phyloP scores from a whole-genome alignment of 202 grass and related monocot species.

The Digitaria exilis region DNA sequence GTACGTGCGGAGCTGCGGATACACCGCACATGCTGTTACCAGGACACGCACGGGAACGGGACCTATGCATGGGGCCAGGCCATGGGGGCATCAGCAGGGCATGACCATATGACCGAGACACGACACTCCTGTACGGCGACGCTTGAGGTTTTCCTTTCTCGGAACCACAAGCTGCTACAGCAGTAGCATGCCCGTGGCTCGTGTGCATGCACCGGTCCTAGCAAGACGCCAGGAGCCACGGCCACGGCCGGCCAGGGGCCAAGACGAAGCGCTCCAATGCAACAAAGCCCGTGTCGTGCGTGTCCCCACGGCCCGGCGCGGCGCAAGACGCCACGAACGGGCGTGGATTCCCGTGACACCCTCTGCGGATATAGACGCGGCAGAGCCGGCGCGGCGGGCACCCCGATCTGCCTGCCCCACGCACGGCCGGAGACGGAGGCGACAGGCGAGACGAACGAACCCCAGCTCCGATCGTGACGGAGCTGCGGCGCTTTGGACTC shows the following conservation, averaged over 20 bases:
- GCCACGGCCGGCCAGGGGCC: neutral
- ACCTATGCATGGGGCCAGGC: neutral
- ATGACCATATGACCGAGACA: neutral
- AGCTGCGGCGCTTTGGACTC: neutral
- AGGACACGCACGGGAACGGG: neutral
- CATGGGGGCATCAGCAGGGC: too few relatives aligned
- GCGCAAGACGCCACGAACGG: slow-evolving; percentile 6
- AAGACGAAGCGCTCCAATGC: too few relatives aligned
- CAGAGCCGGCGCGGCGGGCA: neutral
- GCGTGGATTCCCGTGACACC: neutral
- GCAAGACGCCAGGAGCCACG: neutral
- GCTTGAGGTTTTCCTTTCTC: neutral
- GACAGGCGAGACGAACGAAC: too few relatives aligned
- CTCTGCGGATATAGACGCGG: neutral
- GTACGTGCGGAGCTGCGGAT: neutral
- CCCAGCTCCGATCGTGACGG: neutral
- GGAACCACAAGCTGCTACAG: neutral
- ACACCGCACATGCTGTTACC: neutral
- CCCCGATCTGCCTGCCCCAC: neutral
- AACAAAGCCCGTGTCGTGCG: neutral
- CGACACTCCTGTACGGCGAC: neutral
- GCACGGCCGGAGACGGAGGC: neutral
- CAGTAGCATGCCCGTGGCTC: neutral
- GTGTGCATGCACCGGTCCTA: neutral
- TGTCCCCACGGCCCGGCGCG: slow-evolving; percentile 9